Evolutionary conservation across 2,329 filamentous ascomycete genomes (phyloP), one percentile per base, ranked within the genome.

Genomic region (Chaetomium olivaceum): DNA sequence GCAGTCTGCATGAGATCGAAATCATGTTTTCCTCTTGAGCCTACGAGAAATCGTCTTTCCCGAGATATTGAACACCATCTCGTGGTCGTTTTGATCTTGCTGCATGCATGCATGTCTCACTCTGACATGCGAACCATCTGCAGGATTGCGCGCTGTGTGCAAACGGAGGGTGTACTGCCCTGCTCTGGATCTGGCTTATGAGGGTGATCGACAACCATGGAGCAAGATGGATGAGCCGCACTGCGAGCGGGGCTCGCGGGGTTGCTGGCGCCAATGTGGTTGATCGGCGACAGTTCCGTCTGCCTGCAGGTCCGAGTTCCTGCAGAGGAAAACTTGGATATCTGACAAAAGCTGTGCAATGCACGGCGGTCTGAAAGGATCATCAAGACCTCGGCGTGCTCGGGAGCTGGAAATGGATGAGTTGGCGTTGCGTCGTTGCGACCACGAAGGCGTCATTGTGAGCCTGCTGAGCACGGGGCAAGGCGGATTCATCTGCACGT

Each of bases 81-180:
- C 33, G 33, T 27, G 52, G 36, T 62, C 59, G 3, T 29, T 29
- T 58, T 50, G 33, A 64, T 62, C 65, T 61, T 61, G 54, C 61
- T 58, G 61, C 58, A 64, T 67, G 64, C 64, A 66, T 62, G 65
- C 64, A 71, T 69, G 67, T 70, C 68, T 70, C 66, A 66, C 63
- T 46, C 65, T 52, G 67, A 60, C 63, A 68, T 68, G 67, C 67
- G 68, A 71, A 68, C 69, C 61, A 61, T 61, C 62, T 72, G 67
- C 69, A 67, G 60, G 55, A 68, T 58, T 43, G 43, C 29, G 16
- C 54, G 14, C 39, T 23, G 23, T 6, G 46, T 21, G 46, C 46
- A 21, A 50, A 63, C 31, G 63, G 59, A 61, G 64, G 62, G 68
- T 64, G 63, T 54, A 23, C 54, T 29, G 62, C 21, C 50, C 27